These are phyloP conservation scores for Apostasia shenzhenica DNA, from an alignment of 106 monocot species.

Conservation along the genomic window DNA sequence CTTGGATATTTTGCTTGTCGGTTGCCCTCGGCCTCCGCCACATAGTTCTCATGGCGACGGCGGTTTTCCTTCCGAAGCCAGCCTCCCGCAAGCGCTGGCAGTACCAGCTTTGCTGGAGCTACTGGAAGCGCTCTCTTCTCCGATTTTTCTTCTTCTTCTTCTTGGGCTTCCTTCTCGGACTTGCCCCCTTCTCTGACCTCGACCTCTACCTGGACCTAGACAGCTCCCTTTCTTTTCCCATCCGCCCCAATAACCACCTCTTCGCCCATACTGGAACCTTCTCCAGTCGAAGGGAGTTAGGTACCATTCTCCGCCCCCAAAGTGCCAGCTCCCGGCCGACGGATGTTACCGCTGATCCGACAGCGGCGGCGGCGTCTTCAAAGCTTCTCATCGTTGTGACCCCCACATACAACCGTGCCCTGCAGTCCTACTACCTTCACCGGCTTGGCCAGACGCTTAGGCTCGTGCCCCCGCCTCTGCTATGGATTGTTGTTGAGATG, in stretches of 20 bases:
- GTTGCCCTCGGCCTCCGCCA: conserved; percentile 4
- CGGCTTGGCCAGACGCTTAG: conserved; percentile 63
- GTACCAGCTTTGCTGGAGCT: not conserved
- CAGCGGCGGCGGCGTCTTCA: not conserved
- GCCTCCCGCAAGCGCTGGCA: conserved; percentile 9
- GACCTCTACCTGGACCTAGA: conserved; percentile 13
- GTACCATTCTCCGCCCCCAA: not conserved
- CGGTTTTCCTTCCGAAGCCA: conserved; percentile 2
- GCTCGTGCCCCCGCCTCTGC: conserved; percentile 46
- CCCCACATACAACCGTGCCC: conserved; percentile 66
- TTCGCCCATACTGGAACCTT: not conserved
- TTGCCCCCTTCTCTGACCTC: conserved; percentile 35
- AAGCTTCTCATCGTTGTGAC: conserved; percentile 84
- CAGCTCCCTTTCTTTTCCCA: not conserved
- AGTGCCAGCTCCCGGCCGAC: not conserved
- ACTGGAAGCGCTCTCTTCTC: conserved; percentile 19
- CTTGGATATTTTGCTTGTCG: not conserved
- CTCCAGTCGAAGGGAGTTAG: not conserved
- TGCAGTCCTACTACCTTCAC: conserved; percentile 63
- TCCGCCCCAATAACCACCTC: not conserved
- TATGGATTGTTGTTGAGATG: conserved; percentile 87
- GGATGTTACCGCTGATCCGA: not conserved
- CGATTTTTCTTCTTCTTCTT: conserved; percentile 36
- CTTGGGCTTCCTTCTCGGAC: conserved; percentile 28
- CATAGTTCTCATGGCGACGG: not conserved